Base-by-base conservation (phyloP, 1,139 yeast genomes). In the Magnusiomyces ingens region DNA sequence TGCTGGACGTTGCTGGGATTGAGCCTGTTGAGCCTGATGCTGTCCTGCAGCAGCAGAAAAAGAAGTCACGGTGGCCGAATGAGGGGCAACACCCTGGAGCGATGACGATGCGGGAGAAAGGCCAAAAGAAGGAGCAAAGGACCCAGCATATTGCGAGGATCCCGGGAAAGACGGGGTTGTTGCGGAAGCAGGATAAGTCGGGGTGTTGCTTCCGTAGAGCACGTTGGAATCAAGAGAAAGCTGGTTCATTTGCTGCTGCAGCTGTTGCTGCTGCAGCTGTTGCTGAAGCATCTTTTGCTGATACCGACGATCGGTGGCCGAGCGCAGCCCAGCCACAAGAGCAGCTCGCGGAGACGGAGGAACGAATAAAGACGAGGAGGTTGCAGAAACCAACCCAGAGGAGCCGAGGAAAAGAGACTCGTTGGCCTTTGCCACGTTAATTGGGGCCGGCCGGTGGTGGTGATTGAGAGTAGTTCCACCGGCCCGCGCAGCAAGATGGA, bases 141-240 rank as follows among this genome's bases (percentile, higher is more conserved):
- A 10, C 29, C 17, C 8, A 40, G 49, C 49, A 52, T 46, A 45
- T 19, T 46, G 17, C 47, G 50, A 13, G 40, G 32, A 6, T 18
- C 35, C 22, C 35, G 43, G 22, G 43, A 48, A 26, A 41, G 35
- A 22, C 66, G 69, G 2, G 70, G 68, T 49, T 74, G 68, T 47
- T 57, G 66, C 2, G 73, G 69, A n/a, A 70, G 74, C 1, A 42
- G 17, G 19, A 43, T 6, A 35, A 61, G 71, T n/a, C 44, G 49
- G 5, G 62, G 67, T 2, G 75, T 69, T 51, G 75, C 70, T 51
- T 74, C 67, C 32, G 68, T 69, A 52, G 60, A n/a, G 26, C 37
- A 22, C 37, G 36, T 36, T n/a, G 44, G 36, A 35, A 17, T 22
- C 26, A 15, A 45, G 48, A 2, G 48, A 29, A 44, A 49, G 36